A percentile compares a stretch with the other conserved stretches of the same genome.
Evolutionary conservation across 371 early-diverging fungal species (phyloP).

Genomic region (Zychaea mexicana): DNA sequence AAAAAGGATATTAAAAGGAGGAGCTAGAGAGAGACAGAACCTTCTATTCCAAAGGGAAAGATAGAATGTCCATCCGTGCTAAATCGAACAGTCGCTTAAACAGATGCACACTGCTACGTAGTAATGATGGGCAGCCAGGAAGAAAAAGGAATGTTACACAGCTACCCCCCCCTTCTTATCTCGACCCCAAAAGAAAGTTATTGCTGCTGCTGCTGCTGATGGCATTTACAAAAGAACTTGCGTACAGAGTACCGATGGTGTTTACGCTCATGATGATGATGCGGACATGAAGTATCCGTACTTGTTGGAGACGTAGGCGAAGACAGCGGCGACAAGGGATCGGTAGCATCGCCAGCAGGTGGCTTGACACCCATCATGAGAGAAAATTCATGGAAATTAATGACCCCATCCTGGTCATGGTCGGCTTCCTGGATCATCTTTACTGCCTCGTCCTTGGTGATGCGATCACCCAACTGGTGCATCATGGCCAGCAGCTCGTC

Average conservation of each 20-base stretch:
- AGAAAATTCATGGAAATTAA: conserved; percentile 42
- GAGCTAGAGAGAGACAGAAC: not conserved
- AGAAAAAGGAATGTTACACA: not conserved
- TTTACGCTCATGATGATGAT: conserved; percentile 14
- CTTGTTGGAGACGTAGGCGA: conserved; percentile 7
- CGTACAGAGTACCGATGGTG: conserved; percentile 32
- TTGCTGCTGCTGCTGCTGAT: not conserved
- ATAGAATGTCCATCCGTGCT: not conserved
- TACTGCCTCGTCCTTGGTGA: conserved; percentile 34
- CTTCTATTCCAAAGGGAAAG: too few species aligned
- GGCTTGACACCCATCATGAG: conserved; percentile 45
- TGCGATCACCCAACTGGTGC: conserved; percentile 44
- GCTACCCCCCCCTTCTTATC: too few species aligned
- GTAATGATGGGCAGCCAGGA: too few species aligned
- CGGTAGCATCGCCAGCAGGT: not conserved
- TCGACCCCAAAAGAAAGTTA: too few species aligned
- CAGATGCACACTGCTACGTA: too few species aligned
- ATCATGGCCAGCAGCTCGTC: conserved; percentile 46
- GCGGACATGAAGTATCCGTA: not conserved
- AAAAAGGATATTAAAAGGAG: not conserved
- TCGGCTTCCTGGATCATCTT: conserved; percentile 47
- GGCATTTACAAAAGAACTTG: conserved; percentile 33
- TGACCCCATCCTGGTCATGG: conserved; percentile 40
- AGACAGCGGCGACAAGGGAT: not conserved
- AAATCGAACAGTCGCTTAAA: too few species aligned